These are phyloP conservation scores for Arthrinium puccinioides DNA, from an alignment of 2,329 filamentous ascomycete genomes.

Conservation along the genomic window DNA sequence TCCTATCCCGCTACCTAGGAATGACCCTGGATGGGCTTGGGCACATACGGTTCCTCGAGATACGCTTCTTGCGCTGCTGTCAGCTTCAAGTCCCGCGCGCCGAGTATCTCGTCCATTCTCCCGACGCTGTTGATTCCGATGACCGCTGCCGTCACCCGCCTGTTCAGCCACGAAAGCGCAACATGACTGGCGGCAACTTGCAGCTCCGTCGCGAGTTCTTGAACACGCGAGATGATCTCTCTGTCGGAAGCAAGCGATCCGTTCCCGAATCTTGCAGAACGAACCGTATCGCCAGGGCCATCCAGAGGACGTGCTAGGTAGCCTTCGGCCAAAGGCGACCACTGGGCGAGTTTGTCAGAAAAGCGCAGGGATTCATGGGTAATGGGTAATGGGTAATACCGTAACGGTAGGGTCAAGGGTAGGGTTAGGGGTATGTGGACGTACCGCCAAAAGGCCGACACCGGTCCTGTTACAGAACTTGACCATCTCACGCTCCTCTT, in stretches of 20 bases:
- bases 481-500: conserved; percentile 46
- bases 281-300: background rate
- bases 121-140: conserved; percentile 1
- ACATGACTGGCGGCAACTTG: background rate
- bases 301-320: background rate
- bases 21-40: conserved; percentile 3
- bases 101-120: conserved; percentile 1
- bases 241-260: background rate
- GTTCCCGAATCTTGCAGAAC: background rate
- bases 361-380: background rate
- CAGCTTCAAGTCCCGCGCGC: background rate
- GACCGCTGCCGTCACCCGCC: background rate
- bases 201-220: background rate
- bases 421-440: background rate
- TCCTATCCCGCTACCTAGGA: too few relatives aligned
- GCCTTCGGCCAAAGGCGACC: conserved; percentile 2
- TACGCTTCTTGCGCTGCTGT: background rate
- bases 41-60: conserved; percentile 1
- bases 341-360: background rate
- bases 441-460: conserved; percentile 19
- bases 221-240: background rate
- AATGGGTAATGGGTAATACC: too few relatives aligned
- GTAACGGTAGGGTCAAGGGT: background rate
- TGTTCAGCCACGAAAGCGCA: conserved; percentile 1
- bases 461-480: conserved; percentile 32